Evolutionary conservation across 2,329 filamentous ascomycete species (phyloP).

Genomic region (Monilinia polystroma): DNA sequence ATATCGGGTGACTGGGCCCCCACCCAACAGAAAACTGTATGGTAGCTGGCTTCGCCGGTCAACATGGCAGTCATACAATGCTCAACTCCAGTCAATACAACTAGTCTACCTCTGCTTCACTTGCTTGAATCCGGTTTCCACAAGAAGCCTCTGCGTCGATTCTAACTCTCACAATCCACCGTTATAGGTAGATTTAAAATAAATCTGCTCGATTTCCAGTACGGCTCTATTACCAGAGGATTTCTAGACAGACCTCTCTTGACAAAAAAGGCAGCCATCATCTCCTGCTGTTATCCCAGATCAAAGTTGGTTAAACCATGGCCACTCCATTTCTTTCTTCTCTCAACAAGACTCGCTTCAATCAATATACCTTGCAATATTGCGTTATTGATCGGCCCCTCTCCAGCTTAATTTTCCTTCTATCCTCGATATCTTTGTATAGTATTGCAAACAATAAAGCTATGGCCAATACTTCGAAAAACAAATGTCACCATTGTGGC

Average conservation of each 20-base stretch:
- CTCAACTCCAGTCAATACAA: not conserved
- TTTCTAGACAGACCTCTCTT: no score
- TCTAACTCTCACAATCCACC: not conserved
- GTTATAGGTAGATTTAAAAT: not conserved
- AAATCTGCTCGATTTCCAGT: not conserved
- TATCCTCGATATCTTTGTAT: no score
- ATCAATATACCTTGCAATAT: no score
- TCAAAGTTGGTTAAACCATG: no score
- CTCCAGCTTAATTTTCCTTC: no score
- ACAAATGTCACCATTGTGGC: no score
- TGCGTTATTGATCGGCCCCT: no score
- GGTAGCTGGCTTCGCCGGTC: not conserved
- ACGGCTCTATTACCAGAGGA: no score
- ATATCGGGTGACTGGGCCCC: not conserved
- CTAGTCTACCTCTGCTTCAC: not conserved
- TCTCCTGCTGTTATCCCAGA: not conserved
- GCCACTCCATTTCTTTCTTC: no score
- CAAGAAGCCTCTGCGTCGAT: not conserved
- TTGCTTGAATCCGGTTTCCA: not conserved
- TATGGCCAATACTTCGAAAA: no score
- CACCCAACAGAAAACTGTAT: not conserved
- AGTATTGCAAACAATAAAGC: no score
- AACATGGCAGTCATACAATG: not conserved
- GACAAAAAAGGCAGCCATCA: no score
- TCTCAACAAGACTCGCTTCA: not conserved